Base-by-base conservation (phyloP, 2,329 filamentous ascomycete genomes). In the Diplocarpon rosae region DNA sequence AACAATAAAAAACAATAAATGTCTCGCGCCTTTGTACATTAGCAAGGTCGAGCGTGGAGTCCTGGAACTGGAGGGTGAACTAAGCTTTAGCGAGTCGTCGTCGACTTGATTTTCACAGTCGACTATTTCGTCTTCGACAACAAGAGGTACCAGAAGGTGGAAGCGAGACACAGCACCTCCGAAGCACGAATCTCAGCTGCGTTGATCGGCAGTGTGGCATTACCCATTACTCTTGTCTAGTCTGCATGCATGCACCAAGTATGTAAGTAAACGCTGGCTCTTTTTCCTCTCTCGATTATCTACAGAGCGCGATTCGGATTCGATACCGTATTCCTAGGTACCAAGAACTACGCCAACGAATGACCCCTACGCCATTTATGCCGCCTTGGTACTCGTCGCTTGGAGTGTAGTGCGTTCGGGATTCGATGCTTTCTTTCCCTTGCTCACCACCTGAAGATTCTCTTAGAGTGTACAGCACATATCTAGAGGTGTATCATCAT, bases 361-460 rank as follows among this genome's bases (percentile, higher is more conserved):
- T 49, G 82, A 85, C 56, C 66, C 58, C 41, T 72, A 86, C 61
- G 80, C 80, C 41, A 82, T 89, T 54, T 90, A 81, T 51, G 84
- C 85, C 1, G 84, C 84, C 0, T 85, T 79, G 0, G 83, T 80
- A 0, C 67, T 89, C 8, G 84, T 85, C 2, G 83, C 82, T 38
- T 86, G 80, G 62, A 72, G 78, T 1, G 76, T 88, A 20, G 66
- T 88, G 10, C 77, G 84, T 47, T 85, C 80, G 0, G 64, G 84
- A 12, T 85, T 87, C 49, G 83, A 81, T 46, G 76, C 80, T 1
- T 77, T 73, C 0, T 87, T 88, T 65, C 83, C 83, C 0, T 69
- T 88, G 0, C 87, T 87, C 63, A 84, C 82, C 0, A 70, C 68
- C 13, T 62, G 58, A 38, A 45, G 5, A 34, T 16, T 15, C 20